Base-by-base conservation (phyloP, 495 filamentous ascomycete genomes). In the Pyronema omphalodes region DNA sequence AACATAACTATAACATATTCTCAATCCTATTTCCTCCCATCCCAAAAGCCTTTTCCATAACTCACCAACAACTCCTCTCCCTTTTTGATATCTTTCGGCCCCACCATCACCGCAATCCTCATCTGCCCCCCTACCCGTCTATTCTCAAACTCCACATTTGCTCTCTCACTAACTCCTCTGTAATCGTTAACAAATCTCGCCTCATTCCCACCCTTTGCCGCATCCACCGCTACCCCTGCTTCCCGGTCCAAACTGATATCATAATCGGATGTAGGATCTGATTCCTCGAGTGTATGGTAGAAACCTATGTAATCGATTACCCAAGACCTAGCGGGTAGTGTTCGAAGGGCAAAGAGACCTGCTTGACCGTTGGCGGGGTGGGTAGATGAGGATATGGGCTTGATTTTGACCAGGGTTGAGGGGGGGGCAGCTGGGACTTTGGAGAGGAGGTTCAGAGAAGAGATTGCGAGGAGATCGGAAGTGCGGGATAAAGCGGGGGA, bases 111-210 rank as follows among this genome's bases (percentile, higher is more conserved):
- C 39, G 63, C 69, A 45, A 67, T 62, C 59, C 71, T 77, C 68
- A 66, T 34, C 64, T 76, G 29, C 67, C 72, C 63, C 9, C 58
- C 53, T 14, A 58, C 33, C 19, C 51, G 37, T 5, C 58, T 54
- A 1, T 55, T 60, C 33, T 61, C 61, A 44, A 67, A 64, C 35
- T 54, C 44, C 8, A 59, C 57, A 36, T 65, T 65, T 3, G 67
- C 65, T 35, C 68, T 61, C 9, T 63, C 67, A 0, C 66, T 65
- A 4, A 86, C 71, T 0, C 82, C 81, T 14, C 83, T 72, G 58
- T 82, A 87, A 65, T 87, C 83, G 59, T 87, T 87, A 35, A 82
- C 71, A 63, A 82, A 85, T 8, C 83, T 67, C 3, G 76, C 80
- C 66, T 86, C 83, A 58, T 83, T 86, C 3, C 82, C 82, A 44